Base-by-base conservation (phyloP, 1,139 yeast species). In the Hansenula lynferdii region DNA sequence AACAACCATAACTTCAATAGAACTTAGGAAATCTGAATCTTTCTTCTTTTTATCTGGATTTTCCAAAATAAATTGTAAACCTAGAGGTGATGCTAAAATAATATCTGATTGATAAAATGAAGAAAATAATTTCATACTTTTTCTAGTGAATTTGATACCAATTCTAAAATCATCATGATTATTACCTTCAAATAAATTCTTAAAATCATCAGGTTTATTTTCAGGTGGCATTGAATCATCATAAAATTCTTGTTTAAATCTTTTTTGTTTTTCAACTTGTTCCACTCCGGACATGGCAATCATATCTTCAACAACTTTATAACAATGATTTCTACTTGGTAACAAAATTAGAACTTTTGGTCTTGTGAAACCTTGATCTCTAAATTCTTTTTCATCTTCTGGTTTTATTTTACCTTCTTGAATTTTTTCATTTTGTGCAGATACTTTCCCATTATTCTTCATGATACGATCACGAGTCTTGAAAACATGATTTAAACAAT, bases 281-380 rank as follows among this genome's bases (percentile, higher is more conserved):
- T 77, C 79, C 43, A 77, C 61, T 0, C 86, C 89, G 4, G 92
- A 76, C 27, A 83, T 63, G 28, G 70, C 65, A 27, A 83, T 77
- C 31, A 92, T 54, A 28, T 73, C 69, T 37, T 76, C 73, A n/a
- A 90, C 77, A 17, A 86, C 69, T 40, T 80, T 79, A 56, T 77
- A 77, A 34, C 95, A 87, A 4, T 85, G 69, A 49, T 89, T 76
- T 55, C 96, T 74, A 0, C 96, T 87, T 8, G 99, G 97, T 35
- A 87, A 66, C 28, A 92, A 62, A 6, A 92, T 77, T 41, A 92
- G 66, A 2, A 84, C 90, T 55, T 89, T 90, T 1, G 98, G 96
- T 44, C 97, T 72, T 0, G 97, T 90, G 56, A 89, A 94, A 14
- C 98, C 97, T 60, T 92, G 98, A 58, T 92, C 98, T 42, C 95